Evolutionary conservation across 176 grass and related monocot genomes (phyloP).

Genomic region (Cymbopogon citratus): DNA sequence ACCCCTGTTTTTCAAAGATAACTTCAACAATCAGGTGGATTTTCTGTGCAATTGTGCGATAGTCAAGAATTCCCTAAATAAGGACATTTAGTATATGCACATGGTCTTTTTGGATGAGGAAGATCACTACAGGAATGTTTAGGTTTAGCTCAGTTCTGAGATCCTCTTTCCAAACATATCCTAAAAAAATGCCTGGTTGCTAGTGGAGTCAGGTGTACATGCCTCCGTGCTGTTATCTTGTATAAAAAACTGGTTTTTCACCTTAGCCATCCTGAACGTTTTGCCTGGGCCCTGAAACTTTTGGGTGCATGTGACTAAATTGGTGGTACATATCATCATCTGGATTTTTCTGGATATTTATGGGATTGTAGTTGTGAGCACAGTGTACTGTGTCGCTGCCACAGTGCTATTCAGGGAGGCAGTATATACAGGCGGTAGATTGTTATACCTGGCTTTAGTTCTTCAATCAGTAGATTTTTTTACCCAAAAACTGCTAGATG

Average conservation of each 20-base stretch:
- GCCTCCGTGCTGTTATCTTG: neutral
- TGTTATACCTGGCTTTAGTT: neutral
- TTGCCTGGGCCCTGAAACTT: slow-evolving; percentile 8
- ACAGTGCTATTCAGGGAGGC: neutral
- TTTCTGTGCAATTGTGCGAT: neutral
- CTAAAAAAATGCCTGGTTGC: neutral
- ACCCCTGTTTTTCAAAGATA: neutral
- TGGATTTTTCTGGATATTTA: neutral
- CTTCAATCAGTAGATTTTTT: neutral
- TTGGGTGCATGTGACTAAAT: slow-evolving; percentile 7
- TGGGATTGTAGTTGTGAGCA: slow-evolving; percentile 5
- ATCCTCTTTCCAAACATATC: neutral
- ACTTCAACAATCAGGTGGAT: neutral
- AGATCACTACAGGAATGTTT: neutral
- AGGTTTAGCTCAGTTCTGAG: neutral
- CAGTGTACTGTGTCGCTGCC: neutral
- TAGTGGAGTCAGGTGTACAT: neutral
- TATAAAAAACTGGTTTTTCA: neutral
- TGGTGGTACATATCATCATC: neutral
- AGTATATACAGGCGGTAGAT: neutral
- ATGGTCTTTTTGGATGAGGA: neutral
- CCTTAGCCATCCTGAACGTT: neutral
- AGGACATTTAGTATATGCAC: neutral
- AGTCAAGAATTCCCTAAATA: neutral
- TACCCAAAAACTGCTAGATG: neutral